Conservation (phyloP, 352 stramenopile genomes). For the Phytophthora megakarya region DNA sequence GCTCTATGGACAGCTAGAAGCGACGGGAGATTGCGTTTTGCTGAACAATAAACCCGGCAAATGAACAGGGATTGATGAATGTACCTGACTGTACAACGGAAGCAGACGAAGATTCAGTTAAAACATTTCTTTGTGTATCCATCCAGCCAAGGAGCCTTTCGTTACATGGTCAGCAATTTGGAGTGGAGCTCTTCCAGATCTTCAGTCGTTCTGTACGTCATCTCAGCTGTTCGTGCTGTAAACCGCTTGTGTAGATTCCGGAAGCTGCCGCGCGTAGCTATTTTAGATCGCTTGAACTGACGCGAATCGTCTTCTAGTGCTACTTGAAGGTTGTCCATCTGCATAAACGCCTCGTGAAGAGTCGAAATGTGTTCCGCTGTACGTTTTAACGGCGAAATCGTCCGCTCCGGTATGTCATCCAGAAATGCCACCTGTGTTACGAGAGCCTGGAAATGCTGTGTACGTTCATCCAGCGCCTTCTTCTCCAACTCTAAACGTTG, state of each 20-base stretch:
- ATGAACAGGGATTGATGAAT: constrained; percentile 31
- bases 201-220: constrained; percentile 56
- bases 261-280: constrained; percentile 51
- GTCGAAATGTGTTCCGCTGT: constrained; percentile 46
- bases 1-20: background rate
- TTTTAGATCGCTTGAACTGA: constrained; percentile 59
- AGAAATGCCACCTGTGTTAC: constrained; percentile 51
- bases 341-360: constrained; percentile 51
- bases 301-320: constrained; percentile 53
- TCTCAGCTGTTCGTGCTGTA: constrained; percentile 47
- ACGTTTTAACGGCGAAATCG: constrained; percentile 54
- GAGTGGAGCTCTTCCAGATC: constrained; percentile 60
- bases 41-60: constrained; percentile 25
- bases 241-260: constrained; percentile 61
- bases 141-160: background rate
- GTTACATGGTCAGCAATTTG: constrained; percentile 46
- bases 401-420: constrained; percentile 42
- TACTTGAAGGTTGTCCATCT: constrained; percentile 51
- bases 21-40: background rate
- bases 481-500: constrained; percentile 57
- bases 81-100: constrained; percentile 5
- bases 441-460: constrained; percentile 44
- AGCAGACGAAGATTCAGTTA: background rate
- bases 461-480: constrained; percentile 45
- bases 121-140: constrained; percentile 33